Evolutionary conservation across 148 eudicot genomes (phyloP).

Genomic region (Rhododendron ferrugineum): DNA sequence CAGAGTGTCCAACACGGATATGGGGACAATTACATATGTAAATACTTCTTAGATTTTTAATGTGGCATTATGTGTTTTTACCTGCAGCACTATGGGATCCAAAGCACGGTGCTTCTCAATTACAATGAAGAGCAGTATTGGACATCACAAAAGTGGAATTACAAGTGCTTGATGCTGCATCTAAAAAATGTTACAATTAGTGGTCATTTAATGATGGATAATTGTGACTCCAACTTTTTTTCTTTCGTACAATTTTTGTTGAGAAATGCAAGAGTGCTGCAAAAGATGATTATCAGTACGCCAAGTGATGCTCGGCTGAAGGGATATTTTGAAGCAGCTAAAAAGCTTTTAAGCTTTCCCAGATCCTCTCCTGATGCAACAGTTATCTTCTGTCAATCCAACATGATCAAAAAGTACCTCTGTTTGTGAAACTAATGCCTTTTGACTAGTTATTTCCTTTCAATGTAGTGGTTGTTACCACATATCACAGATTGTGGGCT

Average conservation of each 20-base stretch:
- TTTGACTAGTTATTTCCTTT: neutral
- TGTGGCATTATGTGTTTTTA: neutral
- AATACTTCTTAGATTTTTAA: neutral
- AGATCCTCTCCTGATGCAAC: slow-evolving; percentile 2
- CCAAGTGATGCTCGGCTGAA: neutral
- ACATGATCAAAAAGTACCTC: neutral
- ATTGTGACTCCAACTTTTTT: neutral
- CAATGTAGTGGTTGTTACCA: neutral
- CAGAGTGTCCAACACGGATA: too few species aligned
- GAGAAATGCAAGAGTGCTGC: neutral
- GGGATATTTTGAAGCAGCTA: neutral
- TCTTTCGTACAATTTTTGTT: neutral
- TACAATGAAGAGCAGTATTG: neutral
- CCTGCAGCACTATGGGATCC: neutral
- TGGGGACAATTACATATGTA: too few species aligned
- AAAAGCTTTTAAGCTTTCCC: neutral
- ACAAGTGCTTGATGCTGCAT: neutral
- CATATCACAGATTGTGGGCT: neutral
- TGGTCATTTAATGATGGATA: neutral
- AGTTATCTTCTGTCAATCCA: neutral
- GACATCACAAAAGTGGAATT: neutral
- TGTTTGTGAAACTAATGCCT: neutral
- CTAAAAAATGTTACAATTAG: neutral
- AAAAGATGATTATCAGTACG: neutral
- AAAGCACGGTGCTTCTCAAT: neutral